Evolutionary conservation across 2,329 filamentous ascomycete genomes (phyloP).

Genomic region (Phialocephala sp.): DNA sequence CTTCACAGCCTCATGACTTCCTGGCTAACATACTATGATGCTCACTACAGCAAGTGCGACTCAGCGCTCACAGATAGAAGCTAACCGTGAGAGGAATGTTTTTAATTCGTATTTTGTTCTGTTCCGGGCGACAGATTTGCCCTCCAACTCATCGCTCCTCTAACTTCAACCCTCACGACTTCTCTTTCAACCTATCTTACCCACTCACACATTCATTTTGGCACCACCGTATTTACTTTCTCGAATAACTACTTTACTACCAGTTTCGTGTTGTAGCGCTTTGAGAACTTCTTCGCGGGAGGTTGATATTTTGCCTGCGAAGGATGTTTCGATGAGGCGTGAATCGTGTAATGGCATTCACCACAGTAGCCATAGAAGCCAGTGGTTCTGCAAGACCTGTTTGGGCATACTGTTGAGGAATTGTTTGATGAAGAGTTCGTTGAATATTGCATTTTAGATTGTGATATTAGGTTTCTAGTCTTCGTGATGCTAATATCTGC

Average conservation of each 20-base stretch:
- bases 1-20: neutral
- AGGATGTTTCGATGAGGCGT: neutral
- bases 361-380: constrained; percentile 6
- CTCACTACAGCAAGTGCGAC: neutral
- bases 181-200: neutral
- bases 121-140: neutral
- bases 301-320: neutral
- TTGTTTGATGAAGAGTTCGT: neutral
- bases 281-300: neutral
- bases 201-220: neutral
- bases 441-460: neutral
- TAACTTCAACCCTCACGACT: neutral
- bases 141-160: no score
- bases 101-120: neutral
- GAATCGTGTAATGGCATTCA: neutral
- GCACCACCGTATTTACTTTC: no score
- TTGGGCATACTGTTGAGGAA: neutral
- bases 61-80: neutral
- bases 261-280: neutral
- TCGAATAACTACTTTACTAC: neutral
- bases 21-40: neutral
- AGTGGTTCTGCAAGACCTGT: neutral
- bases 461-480: neutral
- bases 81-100: neutral
- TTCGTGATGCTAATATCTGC: neutral